Evolutionary conservation across 352 stramenopile species (phyloP).

Genomic region (Phytopythium oedochilum): DNA sequence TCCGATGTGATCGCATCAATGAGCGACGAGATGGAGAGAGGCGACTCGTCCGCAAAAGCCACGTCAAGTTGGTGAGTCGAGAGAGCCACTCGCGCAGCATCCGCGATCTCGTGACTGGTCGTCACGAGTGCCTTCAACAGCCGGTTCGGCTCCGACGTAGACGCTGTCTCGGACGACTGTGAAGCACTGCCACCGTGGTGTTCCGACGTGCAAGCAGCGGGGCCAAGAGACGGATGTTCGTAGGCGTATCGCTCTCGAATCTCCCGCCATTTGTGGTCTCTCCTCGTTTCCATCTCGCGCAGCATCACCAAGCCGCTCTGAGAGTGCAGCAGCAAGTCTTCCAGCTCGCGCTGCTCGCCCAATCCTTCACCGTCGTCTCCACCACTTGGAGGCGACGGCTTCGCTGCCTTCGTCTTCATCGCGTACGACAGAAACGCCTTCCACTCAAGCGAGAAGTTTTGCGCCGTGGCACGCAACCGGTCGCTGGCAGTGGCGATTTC

Average conservation of each 20-base stretch:
- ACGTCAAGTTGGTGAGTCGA: background rate
- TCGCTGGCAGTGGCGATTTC: constrained; percentile 1
- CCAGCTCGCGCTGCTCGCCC: constrained; percentile 15
- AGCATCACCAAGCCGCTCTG: constrained; percentile 51
- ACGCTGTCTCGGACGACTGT: background rate
- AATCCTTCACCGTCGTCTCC: background rate
- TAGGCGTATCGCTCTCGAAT: constrained; percentile 25
- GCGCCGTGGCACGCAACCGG: background rate
- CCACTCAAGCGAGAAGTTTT: constrained; percentile 63
- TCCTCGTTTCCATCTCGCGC: constrained; percentile 26
- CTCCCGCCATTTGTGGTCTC: constrained; percentile 32
- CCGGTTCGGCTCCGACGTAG: background rate
- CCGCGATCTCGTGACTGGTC: background rate
- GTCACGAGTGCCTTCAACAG: background rate
- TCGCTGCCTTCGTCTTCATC: constrained; percentile 35
- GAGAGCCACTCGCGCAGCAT: background rate
- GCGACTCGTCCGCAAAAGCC: background rate
- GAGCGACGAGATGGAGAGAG: background rate
- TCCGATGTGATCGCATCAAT: background rate
- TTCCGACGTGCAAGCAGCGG: background rate
- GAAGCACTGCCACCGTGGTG: background rate
- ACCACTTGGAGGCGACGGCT: constrained; percentile 8
- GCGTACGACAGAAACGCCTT: constrained; percentile 48
- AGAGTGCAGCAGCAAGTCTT: constrained; percentile 44
- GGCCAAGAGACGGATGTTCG: constrained; percentile 5